Conservation (phyloP, 129 eudicot species). For the Lactuca sativa region DNA sequence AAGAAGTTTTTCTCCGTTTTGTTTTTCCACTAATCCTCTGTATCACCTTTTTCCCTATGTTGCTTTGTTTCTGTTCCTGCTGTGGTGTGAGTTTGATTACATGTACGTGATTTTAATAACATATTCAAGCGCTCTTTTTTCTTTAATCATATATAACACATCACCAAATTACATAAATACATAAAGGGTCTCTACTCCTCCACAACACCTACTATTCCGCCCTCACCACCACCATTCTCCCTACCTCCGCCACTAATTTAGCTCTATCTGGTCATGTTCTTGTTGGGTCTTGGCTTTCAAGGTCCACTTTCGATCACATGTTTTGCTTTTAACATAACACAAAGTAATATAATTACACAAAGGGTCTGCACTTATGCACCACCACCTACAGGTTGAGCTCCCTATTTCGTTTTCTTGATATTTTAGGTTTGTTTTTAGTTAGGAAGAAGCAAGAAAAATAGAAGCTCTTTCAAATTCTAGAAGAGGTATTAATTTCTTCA, state of each 20-base stretch:
- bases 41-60: no score
- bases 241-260: background rate
- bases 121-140: no score
- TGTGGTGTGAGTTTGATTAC: no score
- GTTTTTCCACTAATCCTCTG: no score
- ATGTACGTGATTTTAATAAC: no score
- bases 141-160: background rate
- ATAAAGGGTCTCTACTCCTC: slow-evolving; percentile 27
- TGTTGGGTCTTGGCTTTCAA: slow-evolving; percentile 7
- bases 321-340: no score
- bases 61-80: no score
- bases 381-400: no score
- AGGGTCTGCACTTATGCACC: no score
- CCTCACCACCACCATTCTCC: background rate
- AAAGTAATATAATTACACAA: no score
- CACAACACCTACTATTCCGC: slow-evolving; percentile 3
- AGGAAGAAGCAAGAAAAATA: slow-evolving; percentile 44
- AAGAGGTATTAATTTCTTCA: slow-evolving; percentile 61
- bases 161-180: slow-evolving; percentile 30
- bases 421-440: slow-evolving; percentile 11
- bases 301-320: slow-evolving; percentile 16
- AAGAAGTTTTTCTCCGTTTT: no score
- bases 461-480: slow-evolving; percentile 84
- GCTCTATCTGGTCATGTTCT: slow-evolving; percentile 2
- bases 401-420: no score